These are phyloP conservation scores for Microbotryomycetes sp. DNA, from an alignment of 1,284 basidiomycete species.

Conservation along the genomic window DNA sequence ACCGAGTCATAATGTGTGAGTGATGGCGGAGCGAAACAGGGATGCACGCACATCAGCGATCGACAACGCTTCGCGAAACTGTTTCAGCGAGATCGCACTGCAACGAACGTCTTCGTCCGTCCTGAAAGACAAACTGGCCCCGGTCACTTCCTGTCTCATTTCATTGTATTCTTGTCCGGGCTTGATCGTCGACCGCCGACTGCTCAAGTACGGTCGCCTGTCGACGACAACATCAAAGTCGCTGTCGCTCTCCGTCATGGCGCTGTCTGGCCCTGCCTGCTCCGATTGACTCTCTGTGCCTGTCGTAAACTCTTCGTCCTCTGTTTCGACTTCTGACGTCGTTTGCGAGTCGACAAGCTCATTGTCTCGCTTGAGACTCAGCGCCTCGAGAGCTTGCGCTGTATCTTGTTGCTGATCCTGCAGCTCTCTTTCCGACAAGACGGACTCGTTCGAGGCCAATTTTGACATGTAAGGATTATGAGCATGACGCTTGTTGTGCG, in stretches of 20 bases:
- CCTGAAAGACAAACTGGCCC: no score
- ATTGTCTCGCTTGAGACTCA: slow-evolving; percentile 7
- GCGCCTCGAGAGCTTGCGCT: background rate
- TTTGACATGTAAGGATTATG: slow-evolving; percentile 13
- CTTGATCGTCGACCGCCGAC: background rate
- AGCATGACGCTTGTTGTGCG: slow-evolving; percentile 31
- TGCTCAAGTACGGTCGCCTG: background rate
- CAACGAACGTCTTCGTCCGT: slow-evolving; percentile 7
- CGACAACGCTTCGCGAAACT: slow-evolving; percentile 28
- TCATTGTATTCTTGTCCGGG: background rate
- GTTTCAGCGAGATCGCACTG: slow-evolving; percentile 13
- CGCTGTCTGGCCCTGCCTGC: background rate
- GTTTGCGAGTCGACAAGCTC: slow-evolving; percentile 7
- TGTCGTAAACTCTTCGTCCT: background rate
- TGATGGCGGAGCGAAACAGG: background rate
- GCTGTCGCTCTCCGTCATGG: background rate
- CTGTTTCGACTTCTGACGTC: background rate
- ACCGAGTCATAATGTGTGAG: background rate
- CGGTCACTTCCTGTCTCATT: background rate
- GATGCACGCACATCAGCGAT: slow-evolving; percentile 23
- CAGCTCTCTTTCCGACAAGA: slow-evolving; percentile 21
- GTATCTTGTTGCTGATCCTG: slow-evolving; percentile 11
- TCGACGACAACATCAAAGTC: background rate
- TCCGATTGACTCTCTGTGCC: background rate
- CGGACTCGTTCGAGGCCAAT: slow-evolving; percentile 16